A percentile compares a stretch with the other conserved stretches of the same genome.
Evolutionary conservation across 2,329 filamentous ascomycete genomes (phyloP).

Genomic region (Aspergillus arachidicola): DNA sequence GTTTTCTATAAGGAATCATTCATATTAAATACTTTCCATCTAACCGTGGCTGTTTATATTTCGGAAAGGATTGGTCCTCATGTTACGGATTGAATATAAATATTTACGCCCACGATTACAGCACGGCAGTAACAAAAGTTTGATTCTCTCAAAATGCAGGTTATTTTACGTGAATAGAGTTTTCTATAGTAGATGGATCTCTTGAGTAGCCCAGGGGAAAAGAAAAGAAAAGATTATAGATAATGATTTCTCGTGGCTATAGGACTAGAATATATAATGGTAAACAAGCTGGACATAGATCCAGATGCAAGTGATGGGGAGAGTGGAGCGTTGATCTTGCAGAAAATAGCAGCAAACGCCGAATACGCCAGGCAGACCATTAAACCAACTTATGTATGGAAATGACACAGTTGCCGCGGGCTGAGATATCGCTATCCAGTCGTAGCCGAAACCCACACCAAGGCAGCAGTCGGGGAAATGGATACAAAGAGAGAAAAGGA

Average conservation of each 20-base stretch:
- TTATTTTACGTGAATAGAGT: neutral
- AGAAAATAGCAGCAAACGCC: conserved; percentile 27
- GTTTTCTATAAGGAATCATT: neutral
- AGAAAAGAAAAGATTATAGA: neutral
- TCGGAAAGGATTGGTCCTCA: neutral
- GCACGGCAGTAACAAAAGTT: neutral
- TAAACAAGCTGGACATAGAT: conserved; percentile 19
- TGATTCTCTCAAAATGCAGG: neutral
- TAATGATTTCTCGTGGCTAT: neutral
- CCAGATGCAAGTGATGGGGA: conserved; percentile 32
- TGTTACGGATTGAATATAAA: neutral
- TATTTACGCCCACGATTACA: neutral
- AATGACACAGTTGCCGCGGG: neutral
- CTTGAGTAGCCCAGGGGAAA: neutral
- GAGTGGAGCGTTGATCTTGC: conserved; percentile 29
- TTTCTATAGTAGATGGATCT: neutral
- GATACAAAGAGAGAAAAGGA: conserved; percentile 18
- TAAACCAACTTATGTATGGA: conserved; percentile 5
- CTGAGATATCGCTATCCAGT: neutral
- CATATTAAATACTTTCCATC: neutral
- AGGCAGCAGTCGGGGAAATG: neutral
- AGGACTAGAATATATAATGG: neutral
- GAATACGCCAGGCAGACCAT: conserved; percentile 8
- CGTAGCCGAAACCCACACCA: conserved; percentile 3
- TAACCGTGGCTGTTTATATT: no score